A percentile compares a stretch with the other conserved stretches of the same genome.
phyloP scores from a whole-genome alignment of 495 filamentous ascomycete species.

The Hyaloscypha variabilis region DNA sequence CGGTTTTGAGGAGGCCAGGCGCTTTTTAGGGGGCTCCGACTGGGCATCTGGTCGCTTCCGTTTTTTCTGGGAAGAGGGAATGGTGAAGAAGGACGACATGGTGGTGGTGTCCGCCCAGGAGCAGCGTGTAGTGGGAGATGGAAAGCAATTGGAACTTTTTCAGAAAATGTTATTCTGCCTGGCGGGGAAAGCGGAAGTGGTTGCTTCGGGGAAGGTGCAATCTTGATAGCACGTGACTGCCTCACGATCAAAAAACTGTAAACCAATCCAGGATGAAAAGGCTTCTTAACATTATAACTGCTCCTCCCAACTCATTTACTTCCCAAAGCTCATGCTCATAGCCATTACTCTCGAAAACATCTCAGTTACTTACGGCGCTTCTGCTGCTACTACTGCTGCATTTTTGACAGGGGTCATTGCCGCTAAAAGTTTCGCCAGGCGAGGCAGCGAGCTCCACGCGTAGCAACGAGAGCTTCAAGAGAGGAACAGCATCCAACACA shows the following conservation, averaged over 20 bases:
- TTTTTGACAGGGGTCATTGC: constrained; percentile 5
- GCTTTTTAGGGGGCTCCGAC: constrained; percentile 44
- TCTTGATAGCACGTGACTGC: constrained; percentile 6
- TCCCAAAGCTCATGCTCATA: not conserved
- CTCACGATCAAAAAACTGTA: no score
- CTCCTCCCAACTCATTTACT: no score
- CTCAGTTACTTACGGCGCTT: not conserved
- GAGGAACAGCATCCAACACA: constrained; percentile 9
- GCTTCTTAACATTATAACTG: not conserved
- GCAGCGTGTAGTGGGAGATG: not conserved
- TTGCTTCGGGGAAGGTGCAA: not conserved
- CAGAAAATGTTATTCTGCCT: constrained; percentile 10
- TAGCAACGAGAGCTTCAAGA: constrained; percentile 7
- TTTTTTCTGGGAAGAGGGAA: constrained; percentile 77
- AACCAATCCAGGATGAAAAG: no score
- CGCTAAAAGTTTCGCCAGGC: constrained; percentile 10
- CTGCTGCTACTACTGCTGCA: not conserved
- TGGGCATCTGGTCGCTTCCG: constrained; percentile 59
- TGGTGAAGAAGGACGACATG: constrained; percentile 89
- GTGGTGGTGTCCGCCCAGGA: constrained; percentile 2
- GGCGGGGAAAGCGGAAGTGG: not conserved
- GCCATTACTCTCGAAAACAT: not conserved
- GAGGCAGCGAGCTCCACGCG: constrained; percentile 25
- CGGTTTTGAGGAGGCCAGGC: constrained; percentile 39
- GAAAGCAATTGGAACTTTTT: constrained; percentile 4